Evolutionary conservation across 495 filamentous ascomycete genomes (phyloP).

Genomic region (Aspergillus cavernicola): DNA sequence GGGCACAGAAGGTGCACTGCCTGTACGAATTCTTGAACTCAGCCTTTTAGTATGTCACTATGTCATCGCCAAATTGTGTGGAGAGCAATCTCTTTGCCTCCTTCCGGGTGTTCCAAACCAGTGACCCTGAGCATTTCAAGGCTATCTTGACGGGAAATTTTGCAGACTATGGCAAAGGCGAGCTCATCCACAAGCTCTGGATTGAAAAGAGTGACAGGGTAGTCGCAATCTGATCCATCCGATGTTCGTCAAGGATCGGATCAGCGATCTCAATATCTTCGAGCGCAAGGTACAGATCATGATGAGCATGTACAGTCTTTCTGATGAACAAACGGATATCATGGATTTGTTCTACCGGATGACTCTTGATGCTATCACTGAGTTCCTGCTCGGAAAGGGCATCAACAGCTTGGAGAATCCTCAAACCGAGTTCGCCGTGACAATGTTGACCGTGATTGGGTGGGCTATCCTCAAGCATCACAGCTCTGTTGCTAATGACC

Average conservation of each 20-base stretch:
- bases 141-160: constrained; percentile 55
- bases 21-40: constrained; percentile 1
- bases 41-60: neutral
- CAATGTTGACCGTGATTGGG: constrained; percentile 19
- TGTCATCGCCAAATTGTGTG: constrained; percentile 8
- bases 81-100: constrained; percentile 6
- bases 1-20: constrained; percentile 4
- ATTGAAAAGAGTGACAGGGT: constrained; percentile 52
- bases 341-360: constrained; percentile 52
- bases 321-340: constrained; percentile 44
- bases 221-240: constrained; percentile 52
- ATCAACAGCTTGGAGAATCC: constrained; percentile 52
- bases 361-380: constrained; percentile 57
- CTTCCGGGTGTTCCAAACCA: constrained; percentile 3
- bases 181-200: constrained; percentile 48
- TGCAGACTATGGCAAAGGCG: constrained; percentile 52
- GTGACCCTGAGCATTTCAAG: constrained; percentile 40
- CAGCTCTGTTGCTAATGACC: neutral
- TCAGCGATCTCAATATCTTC: constrained; percentile 49
- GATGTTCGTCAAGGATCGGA: constrained; percentile 54
- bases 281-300: constrained; percentile 44
- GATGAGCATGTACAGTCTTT: constrained; percentile 33
- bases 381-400: constrained; percentile 53
- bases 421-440: constrained; percentile 43
- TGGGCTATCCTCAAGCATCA: neutral